These are phyloP conservation scores for Talaromyces sp. DNA, from an alignment of 2,329 filamentous ascomycete species.

Conservation along the genomic window DNA sequence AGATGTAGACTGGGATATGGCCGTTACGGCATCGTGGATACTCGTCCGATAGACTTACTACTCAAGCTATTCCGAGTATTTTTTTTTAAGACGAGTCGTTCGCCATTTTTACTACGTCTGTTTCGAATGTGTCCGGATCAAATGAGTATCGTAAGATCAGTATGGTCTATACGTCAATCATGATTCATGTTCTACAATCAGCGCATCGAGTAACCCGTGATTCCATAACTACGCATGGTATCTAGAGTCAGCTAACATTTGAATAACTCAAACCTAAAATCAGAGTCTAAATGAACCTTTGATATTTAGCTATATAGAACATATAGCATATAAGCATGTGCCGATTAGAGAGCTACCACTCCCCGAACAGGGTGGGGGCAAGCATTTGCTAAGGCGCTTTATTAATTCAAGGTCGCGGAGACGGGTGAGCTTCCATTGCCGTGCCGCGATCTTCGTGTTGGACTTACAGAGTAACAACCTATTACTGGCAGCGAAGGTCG, in stretches of 20 bases:
- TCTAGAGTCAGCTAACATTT: background rate
- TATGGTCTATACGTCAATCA: background rate
- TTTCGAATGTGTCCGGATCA: background rate
- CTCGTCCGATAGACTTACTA: background rate
- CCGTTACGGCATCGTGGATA: background rate
- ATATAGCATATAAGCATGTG: no score
- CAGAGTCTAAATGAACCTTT: background rate
- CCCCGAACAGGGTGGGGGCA: no score
- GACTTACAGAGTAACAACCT: no score
- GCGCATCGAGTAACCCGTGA: background rate
- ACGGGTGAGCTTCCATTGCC: no score
- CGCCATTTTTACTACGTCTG: background rate
- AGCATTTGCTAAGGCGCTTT: no score
- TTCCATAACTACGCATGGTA: background rate
- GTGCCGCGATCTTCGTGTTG: no score
- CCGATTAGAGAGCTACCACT: no score
- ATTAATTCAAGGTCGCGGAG: no score
- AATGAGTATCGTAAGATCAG: background rate
- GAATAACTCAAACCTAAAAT: background rate
- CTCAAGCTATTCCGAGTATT: background rate
- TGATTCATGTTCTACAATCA: background rate
- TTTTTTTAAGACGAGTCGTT: background rate
- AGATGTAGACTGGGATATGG: background rate
- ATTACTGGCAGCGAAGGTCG: no score
- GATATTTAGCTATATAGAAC: background rate